phyloP scores from a whole-genome alignment of 169 alveolate genomes.

The Plasmodium malariae region DNA sequence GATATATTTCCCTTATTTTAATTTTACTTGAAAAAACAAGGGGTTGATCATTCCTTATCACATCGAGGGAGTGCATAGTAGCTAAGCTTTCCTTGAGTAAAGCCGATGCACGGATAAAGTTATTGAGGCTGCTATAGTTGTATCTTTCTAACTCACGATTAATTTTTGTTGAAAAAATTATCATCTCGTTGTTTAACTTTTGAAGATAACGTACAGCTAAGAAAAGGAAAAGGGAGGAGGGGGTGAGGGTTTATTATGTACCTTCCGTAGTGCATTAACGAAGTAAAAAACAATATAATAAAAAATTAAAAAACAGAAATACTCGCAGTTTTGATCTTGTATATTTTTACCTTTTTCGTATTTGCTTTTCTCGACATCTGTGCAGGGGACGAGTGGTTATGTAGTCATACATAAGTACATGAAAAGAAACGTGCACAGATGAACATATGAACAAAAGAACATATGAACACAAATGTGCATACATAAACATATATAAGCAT shows the following conservation, averaged over 20 bases:
- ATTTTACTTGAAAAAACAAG: constrained; percentile 17
- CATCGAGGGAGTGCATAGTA: constrained; percentile 44
- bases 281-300: neutral
- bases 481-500: too few species aligned
- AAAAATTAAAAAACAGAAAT: neutral
- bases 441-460: too few species aligned
- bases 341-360: constrained; percentile 42
- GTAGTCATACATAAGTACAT: too few species aligned
- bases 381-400: too few species aligned
- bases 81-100: constrained; percentile 43
- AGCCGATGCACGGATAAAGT: neutral
- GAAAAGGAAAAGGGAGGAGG: neutral
- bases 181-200: constrained; percentile 33
- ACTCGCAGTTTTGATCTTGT: neutral
- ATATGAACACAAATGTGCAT: too few species aligned
- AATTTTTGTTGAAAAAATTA: neutral
- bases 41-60: neutral
- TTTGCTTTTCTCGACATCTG: constrained; percentile 63
- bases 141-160: constrained; percentile 3
- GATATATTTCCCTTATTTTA: neutral
- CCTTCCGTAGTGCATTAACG: too few species aligned
- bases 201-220: constrained; percentile 39
- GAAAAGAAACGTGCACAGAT: too few species aligned
- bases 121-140: neutral
- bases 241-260: too few species aligned